Evolutionary conservation across 148 eudicot genomes (phyloP).

Genomic region (Spergularia bocconei): DNA sequence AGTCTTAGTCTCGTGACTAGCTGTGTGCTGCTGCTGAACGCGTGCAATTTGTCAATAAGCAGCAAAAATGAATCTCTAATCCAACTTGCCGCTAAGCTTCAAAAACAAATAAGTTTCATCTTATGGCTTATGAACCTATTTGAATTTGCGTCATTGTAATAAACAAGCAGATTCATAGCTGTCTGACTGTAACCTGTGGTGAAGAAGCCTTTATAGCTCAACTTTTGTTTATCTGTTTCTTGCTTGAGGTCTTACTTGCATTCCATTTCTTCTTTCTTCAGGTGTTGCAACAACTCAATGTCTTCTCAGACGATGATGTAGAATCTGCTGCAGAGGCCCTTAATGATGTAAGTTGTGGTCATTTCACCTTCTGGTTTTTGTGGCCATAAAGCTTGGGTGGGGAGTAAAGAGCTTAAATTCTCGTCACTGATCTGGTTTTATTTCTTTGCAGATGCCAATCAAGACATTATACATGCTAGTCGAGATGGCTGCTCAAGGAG

Average conservation of each 20-base stretch:
- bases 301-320: conserved; percentile 71
- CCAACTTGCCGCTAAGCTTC: no score
- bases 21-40: background rate
- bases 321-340: conserved; percentile 92
- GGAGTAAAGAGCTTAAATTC: background rate
- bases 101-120: no score
- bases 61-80: background rate
- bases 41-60: background rate
- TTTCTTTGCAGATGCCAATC: conserved; percentile 59
- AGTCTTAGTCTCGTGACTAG: background rate
- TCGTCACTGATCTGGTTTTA: background rate
- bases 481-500: conserved; percentile 99
- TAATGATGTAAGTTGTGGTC: conserved; percentile 59
- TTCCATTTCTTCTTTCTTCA: conserved; percentile 25
- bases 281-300: conserved; percentile 78
- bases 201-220: no score
- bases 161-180: no score
- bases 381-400: background rate
- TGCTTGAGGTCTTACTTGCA: conserved; percentile 2
- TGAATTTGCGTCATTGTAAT: no score
- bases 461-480: conserved; percentile 86
- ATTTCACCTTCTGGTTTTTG: background rate
- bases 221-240: background rate
- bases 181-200: no score
- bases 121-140: no score